Conservation (phyloP, 169 alveolate species). For the Plasmodium ovale region DNA sequence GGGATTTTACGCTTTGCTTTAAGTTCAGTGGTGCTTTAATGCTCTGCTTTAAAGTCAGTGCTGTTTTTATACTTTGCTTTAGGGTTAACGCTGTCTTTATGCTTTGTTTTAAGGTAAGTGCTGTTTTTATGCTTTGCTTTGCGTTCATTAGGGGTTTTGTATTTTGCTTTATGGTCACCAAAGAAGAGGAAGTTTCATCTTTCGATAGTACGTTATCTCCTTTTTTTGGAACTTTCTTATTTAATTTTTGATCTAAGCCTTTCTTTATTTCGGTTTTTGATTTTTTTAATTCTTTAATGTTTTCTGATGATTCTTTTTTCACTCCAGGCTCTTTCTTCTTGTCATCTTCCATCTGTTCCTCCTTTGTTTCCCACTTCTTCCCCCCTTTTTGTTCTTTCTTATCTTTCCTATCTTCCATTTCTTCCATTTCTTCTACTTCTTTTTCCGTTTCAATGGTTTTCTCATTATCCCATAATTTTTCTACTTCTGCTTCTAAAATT, state of each 20-base stretch:
- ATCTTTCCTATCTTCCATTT: not conserved
- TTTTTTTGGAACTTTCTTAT: constrained; percentile 24
- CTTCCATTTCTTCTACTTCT: not conserved
- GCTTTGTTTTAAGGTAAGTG: not conserved
- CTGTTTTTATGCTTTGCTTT: not conserved
- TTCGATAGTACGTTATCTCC: constrained; percentile 9
- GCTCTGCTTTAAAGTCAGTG: not conserved
- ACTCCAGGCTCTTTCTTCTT: constrained; percentile 12
- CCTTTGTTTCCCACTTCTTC: not conserved
- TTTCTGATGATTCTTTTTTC: constrained; percentile 4
- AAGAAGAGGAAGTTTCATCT: not conserved
- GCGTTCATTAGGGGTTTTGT: not conserved
- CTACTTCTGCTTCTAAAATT: not conserved
- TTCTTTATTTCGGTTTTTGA: constrained; percentile 31
- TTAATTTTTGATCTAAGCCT: constrained; percentile 25
- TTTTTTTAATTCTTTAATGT: constrained; percentile 34
- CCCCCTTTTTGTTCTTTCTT: not conserved
- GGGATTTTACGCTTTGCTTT: constrained; percentile 6
- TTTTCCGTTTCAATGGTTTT: not conserved
- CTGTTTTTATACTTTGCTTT: constrained; percentile 4
- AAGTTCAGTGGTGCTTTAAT: not conserved
- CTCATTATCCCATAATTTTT: not conserved
- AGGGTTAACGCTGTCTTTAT: not conserved
- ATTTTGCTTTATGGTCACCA: constrained; percentile 1
- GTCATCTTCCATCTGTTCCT: not conserved